Evolutionary conservation across 257 asterid species (phyloP).

Genomic region (Petunia secreta): DNA sequence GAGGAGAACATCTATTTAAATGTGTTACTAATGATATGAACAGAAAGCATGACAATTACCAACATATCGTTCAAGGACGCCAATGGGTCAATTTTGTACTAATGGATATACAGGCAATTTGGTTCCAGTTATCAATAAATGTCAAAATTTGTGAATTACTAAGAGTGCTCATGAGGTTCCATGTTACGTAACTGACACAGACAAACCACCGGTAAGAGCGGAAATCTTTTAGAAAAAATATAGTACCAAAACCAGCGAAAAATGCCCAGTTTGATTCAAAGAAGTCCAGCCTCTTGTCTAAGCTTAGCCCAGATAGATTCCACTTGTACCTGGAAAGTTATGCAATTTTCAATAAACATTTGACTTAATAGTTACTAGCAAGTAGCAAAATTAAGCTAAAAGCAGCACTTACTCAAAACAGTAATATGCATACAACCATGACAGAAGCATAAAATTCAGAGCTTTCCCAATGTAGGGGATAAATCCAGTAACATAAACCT

Average conservation of each 20-base stretch:
- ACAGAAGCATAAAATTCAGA: conserved; percentile 75
- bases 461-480: conserved; percentile 76
- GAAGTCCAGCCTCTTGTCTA: conserved; percentile 95
- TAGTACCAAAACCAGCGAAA: conserved; percentile 91
- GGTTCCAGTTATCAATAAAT: conserved; percentile 1
- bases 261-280: conserved; percentile 98
- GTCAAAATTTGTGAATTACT: neutral
- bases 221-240: conserved; percentile 26
- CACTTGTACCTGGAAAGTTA: conserved; percentile 78
- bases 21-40: neutral
- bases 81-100: neutral
- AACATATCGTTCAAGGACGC: conserved; percentile 10
- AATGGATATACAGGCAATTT: neutral
- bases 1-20: conserved; percentile 17
- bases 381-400: conserved; percentile 27
- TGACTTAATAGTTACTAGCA: conserved; percentile 16
- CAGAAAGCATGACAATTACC: conserved; percentile 10
- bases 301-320: conserved; percentile 88
- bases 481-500: conserved; percentile 81
- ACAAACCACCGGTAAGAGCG: neutral
- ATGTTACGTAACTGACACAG: neutral
- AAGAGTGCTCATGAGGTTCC: conserved; percentile 20
- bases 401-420: conserved; percentile 87
- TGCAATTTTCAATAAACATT: conserved; percentile 25
- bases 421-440: conserved; percentile 99